Conservation (phyloP, 257 asterid species). For the Ocimum tenuiflorum region DNA sequence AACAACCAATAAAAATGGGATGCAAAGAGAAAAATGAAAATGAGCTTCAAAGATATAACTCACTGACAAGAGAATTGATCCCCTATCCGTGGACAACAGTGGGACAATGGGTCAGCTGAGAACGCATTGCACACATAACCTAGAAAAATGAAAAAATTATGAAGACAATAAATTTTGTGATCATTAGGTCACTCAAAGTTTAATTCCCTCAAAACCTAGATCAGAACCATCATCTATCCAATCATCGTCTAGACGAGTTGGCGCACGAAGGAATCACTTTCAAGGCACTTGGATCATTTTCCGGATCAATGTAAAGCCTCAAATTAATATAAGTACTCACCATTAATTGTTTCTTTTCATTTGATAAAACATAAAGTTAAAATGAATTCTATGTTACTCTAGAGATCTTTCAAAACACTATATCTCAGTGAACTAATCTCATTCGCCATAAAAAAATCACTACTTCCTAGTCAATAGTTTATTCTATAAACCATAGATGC, state of each 20-base stretch:
- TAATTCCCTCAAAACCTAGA: not conserved
- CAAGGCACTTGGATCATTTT: not conserved
- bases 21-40: not conserved
- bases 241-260: too few species aligned
- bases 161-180: not conserved
- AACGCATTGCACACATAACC: slow-evolving; percentile 85
- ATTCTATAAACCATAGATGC: not conserved
- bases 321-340: not conserved
- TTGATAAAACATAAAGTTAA: not conserved
- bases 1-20: not conserved
- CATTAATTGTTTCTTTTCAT: not conserved
- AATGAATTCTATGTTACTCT: not conserved
- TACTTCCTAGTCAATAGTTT: not conserved
- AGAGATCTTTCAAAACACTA: not conserved
- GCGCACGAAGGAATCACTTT: not conserved
- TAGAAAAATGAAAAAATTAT: slow-evolving; percentile 26
- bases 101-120: slow-evolving; percentile 55
- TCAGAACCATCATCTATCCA: not conserved
- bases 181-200: not conserved
- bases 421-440: not conserved
- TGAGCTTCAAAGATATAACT: slow-evolving; percentile 38
- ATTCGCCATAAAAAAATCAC: not conserved
- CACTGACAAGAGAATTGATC: slow-evolving; percentile 85
- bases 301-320: not conserved
- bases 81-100: slow-evolving; percentile 60